Percentiles rank a stretch among this genome's conserved stretches.
phyloP scores from a whole-genome alignment of 2,329 filamentous ascomycete genomes.

The Ascochyta fabae region DNA sequence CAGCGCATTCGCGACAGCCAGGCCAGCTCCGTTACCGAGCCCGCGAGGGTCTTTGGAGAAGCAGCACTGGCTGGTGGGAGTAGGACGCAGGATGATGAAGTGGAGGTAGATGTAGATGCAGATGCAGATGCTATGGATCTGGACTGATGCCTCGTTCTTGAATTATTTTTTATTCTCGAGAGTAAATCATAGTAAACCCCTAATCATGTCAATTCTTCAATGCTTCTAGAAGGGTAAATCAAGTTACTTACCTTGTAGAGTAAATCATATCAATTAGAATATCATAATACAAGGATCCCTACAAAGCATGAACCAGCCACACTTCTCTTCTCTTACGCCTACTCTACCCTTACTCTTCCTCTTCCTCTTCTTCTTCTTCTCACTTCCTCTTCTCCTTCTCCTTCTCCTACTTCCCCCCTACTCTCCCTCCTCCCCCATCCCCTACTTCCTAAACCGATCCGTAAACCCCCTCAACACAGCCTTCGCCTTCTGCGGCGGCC shows the following conservation, averaged over 20 bases:
- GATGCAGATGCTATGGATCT: slow-evolving; percentile 70
- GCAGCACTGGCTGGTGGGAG: not conserved
- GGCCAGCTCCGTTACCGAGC: slow-evolving; percentile 46
- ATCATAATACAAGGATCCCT: not conserved
- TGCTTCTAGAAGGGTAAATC: no score
- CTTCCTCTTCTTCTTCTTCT: no score
- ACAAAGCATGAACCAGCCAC: slow-evolving; percentile 41
- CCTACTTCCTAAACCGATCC: slow-evolving; percentile 36
- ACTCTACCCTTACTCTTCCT: no score
- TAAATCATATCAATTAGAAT: no score
- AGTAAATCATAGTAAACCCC: no score
- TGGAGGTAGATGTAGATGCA: not conserved
- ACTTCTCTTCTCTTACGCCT: not conserved
- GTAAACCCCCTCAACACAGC: slow-evolving; percentile 37
- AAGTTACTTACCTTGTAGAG: no score
- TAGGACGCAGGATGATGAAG: no score
- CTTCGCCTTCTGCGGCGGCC: slow-evolving; percentile 42
- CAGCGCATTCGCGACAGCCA: slow-evolving; percentile 69
- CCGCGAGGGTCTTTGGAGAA: slow-evolving; percentile 26
- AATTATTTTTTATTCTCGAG: no score
- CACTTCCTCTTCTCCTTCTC: no score
- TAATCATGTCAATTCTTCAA: no score
- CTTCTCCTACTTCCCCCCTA: no score
- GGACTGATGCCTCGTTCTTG: slow-evolving; percentile 49
- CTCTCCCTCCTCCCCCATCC: no score